phyloP scores from a whole-genome alignment of 2,329 filamentous ascomycete species.

The Trichoderma sp. region DNA sequence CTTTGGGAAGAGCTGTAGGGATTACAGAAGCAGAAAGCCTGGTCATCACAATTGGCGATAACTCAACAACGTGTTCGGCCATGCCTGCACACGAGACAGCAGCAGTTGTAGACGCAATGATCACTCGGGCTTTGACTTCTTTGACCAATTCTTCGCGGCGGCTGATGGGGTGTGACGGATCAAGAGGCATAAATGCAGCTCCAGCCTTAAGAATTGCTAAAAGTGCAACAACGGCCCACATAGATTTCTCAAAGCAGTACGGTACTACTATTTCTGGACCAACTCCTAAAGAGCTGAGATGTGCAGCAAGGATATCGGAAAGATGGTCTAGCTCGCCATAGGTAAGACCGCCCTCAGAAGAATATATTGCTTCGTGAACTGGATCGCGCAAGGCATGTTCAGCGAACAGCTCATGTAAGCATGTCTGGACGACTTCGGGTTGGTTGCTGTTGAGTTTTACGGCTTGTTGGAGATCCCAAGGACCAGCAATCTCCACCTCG shows the following conservation, averaged over 20 bases:
- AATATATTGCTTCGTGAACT: constrained; percentile 24
- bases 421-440: constrained; percentile 3
- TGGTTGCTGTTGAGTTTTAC: constrained; percentile 8
- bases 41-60: constrained; percentile 6
- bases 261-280: constrained; percentile 33
- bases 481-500: constrained; percentile 4
- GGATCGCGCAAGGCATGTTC: constrained; percentile 12
- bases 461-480: constrained; percentile 23
- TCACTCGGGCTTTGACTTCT: constrained; percentile 23
- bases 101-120: constrained; percentile 24
- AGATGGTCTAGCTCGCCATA: constrained; percentile 25
- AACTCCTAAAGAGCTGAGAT: constrained; percentile 33
- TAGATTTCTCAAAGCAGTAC: constrained; percentile 32
- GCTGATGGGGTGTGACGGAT: constrained; percentile 30
- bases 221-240: constrained; percentile 34
- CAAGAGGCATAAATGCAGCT: constrained; percentile 37
- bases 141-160: constrained; percentile 24
- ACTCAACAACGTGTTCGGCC: constrained; percentile 7
- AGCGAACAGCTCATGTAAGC: constrained; percentile 16
- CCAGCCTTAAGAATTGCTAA: constrained; percentile 38
- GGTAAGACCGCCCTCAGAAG: constrained; percentile 17
- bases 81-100: constrained; percentile 7
- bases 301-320: constrained; percentile 3
- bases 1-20: not conserved
- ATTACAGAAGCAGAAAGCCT: not conserved